phyloP scores from a whole-genome alignment of 805 yeast genomes.

The Teunomyces pallodes region DNA sequence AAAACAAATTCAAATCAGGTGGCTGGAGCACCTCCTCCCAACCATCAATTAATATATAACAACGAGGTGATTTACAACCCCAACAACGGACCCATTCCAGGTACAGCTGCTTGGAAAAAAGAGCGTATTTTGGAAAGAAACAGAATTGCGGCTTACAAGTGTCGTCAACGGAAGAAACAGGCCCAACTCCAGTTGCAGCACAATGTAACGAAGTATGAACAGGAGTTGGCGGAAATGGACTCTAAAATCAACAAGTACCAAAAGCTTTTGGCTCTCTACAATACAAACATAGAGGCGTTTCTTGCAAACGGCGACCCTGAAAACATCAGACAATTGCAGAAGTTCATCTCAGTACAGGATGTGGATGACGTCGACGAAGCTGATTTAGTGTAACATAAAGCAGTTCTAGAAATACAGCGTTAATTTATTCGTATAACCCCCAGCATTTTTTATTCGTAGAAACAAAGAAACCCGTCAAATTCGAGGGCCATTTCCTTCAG shows the following conservation, averaged over 20 bases:
- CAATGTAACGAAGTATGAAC: slow-evolving; percentile 50
- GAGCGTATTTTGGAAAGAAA: slow-evolving; percentile 60
- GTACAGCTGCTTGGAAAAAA: slow-evolving; percentile 66
- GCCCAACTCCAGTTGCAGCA: slow-evolving; percentile 66
- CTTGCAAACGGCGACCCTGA: slow-evolving; percentile 9
- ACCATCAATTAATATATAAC: slow-evolving; percentile 51
- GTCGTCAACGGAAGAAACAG: slow-evolving; percentile 65
- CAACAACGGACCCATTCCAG: slow-evolving; percentile 57
- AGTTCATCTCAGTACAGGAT: slow-evolving; percentile 1
- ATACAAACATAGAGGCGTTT: slow-evolving; percentile 8
- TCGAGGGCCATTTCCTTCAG: not conserved
- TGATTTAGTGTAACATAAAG: not conserved
- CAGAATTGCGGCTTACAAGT: slow-evolving; percentile 66
- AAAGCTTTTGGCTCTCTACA: slow-evolving; percentile 9
- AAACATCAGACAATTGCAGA: slow-evolving; percentile 6
- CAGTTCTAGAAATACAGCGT: not conserved
- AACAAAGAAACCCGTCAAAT: not conserved
- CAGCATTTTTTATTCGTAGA: not conserved
- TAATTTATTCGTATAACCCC: not conserved
- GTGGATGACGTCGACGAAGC: slow-evolving; percentile 2
- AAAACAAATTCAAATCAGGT: slow-evolving; percentile 9
- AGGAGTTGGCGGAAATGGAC: slow-evolving; percentile 36
- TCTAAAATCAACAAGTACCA: slow-evolving; percentile 20
- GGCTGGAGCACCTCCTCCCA: slow-evolving; percentile 48
- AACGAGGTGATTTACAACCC: slow-evolving; percentile 55